Percentiles rank a stretch among this genome's conserved stretches.
Evolutionary conservation across 495 filamentous ascomycete genomes (phyloP).

Genomic region (Parathielavia appendiculata): DNA sequence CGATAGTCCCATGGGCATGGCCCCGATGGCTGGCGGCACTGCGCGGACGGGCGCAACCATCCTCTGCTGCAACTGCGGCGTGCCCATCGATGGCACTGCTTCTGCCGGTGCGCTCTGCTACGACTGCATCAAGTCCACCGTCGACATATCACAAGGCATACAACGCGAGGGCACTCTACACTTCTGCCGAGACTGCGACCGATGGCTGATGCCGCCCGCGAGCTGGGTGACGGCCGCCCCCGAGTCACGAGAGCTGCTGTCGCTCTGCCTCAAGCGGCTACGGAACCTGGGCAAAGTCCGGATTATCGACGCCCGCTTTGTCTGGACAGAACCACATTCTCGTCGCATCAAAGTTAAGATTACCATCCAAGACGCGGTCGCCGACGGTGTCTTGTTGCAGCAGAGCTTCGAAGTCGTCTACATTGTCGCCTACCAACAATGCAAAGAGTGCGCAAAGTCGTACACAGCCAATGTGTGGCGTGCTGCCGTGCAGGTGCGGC

Average conservation of each 20-base stretch:
- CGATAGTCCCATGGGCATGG: conserved; percentile 57
- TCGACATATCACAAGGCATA: conserved; percentile 91
- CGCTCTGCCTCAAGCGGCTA: conserved; percentile 79
- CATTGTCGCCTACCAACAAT: conserved; percentile 82
- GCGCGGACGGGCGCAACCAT: conserved; percentile 58
- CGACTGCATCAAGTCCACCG: conserved; percentile 86
- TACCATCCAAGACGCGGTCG: conserved; percentile 68
- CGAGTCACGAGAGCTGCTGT: conserved; percentile 85
- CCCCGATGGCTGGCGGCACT: conserved; percentile 40
- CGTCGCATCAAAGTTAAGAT: conserved; percentile 86
- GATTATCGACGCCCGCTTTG: conserved; percentile 91
- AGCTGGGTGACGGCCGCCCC: conserved; percentile 77
- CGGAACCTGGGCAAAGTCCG: conserved; percentile 77
- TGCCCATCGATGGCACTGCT: conserved; percentile 84
- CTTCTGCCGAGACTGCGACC: conserved; percentile 83
- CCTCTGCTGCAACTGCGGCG: conserved; percentile 91
- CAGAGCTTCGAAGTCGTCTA: conserved; percentile 94
- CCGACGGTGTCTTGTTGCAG: conserved; percentile 79
- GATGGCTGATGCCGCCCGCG: conserved; percentile 84
- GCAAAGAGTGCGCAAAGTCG: conserved; percentile 86
- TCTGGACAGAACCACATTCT: conserved; percentile 98
- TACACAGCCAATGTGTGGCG: conserved; percentile 79
- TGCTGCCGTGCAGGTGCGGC: conserved; percentile 70
- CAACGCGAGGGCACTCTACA: conserved; percentile 78
- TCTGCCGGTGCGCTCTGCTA: conserved; percentile 84